Evolutionary conservation across 1,284 basidiomycete genomes (phyloP).

Genomic region (Fomitopsis palustris): DNA sequence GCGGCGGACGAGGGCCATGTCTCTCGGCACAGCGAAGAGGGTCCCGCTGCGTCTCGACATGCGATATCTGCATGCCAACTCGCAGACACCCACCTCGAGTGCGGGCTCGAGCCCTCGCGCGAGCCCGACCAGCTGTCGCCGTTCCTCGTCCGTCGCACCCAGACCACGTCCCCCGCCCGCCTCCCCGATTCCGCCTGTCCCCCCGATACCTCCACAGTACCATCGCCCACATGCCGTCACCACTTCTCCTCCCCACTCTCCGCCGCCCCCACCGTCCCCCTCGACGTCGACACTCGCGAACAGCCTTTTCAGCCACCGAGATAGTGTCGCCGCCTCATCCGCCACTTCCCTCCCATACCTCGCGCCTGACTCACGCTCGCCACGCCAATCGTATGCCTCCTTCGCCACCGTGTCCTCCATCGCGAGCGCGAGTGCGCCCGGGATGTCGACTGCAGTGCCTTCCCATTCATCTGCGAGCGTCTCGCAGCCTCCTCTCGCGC

Average conservation of each 20-base stretch:
- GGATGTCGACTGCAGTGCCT: constrained; percentile 49
- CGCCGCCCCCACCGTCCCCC: background rate
- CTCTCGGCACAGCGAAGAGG: constrained; percentile 8
- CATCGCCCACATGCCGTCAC: too few species aligned
- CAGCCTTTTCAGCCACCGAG: background rate
- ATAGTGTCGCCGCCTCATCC: background rate
- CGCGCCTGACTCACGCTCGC: background rate
- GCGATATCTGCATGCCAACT: background rate
- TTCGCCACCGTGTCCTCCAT: constrained; percentile 14
- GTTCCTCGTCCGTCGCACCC: constrained; percentile 12
- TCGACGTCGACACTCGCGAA: background rate
- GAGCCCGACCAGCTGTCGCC: constrained; percentile 9
- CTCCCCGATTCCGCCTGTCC: background rate
- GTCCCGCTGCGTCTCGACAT: background rate
- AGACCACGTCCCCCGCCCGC: constrained; percentile 5
- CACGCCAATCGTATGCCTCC: constrained; percentile 2
- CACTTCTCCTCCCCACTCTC: background rate
- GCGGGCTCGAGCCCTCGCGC: constrained; percentile 10
- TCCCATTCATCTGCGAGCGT: constrained; percentile 34
- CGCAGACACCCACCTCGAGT: background rate
- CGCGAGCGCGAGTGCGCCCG: constrained; percentile 35
- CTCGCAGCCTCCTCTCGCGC: constrained; percentile 17
- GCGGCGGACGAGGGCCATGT: constrained; percentile 21
- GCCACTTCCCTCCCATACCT: background rate
- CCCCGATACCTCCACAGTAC: too few species aligned